Evolutionary conservation across 169 alveolate species (phyloP), one percentile per base, ranked within the genome.

Genomic region (Plasmodium knowlesi): DNA sequence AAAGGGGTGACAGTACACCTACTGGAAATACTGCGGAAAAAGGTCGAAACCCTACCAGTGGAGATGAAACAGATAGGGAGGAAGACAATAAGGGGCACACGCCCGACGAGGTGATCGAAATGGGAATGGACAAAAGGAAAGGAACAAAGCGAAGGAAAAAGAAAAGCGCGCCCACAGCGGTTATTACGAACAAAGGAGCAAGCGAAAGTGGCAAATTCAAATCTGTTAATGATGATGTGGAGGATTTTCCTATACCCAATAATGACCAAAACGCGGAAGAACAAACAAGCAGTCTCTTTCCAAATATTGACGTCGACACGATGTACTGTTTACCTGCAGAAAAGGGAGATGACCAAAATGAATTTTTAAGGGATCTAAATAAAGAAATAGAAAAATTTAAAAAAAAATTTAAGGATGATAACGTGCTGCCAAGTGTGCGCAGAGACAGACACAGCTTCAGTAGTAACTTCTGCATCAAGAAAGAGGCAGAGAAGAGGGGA

Each of bases 351-450:
- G 57, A 25, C 3, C 67, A 85, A 6, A 72, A 74, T 25, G 84
- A 85, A 67, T 85, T 73, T 85, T 54, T 73, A 30, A 61, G 39
- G 2, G 93, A 85, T 16, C 37, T 85, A 73, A 76, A 28, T 3
- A 85, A 85, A 85, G 86, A 85, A 85, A 85, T 85, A 37, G 76
- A 41, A 5, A 85, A 85, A 50, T 39, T 85, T 74, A 82, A 85
- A 85, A 85, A 72, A 8, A 76, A 73, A 30, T 73, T 85, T 85
- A 50, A 72, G 28, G 81, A 41, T 72, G 28, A 50, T 25, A 74
- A 72, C 61, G 37, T 32, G 54, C 41, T 12, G 61, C 34, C 79
- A 12, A 85, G 41, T 54, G 30, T 28, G 30, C 76, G 41, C 5
- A 85, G 79, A 34, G 22, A 67, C 76, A 67, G 32, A 8, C 6